These are phyloP conservation scores for Fusarium metavorans DNA, from an alignment of 2,329 filamentous ascomycete species.

Conservation along the genomic window DNA sequence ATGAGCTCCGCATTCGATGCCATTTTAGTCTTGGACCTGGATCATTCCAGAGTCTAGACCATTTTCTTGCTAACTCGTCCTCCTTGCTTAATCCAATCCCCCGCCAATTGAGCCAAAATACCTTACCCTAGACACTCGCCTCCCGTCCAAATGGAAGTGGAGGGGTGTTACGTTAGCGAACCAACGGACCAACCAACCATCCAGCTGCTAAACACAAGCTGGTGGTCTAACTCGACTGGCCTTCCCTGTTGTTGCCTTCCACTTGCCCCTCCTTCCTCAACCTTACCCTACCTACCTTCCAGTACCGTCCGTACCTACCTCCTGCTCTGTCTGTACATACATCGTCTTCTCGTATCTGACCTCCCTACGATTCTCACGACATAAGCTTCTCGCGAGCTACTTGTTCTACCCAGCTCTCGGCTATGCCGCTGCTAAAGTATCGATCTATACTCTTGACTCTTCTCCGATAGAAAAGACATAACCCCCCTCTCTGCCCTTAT, in stretches of 20 bases:
- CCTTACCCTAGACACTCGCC: conserved; percentile 20
- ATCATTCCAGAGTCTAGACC: conserved; percentile 14
- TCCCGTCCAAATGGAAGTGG: background rate
- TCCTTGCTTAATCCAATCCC: conserved; percentile 15
- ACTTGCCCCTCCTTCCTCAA: conserved; percentile 41
- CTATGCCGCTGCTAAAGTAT: conserved; percentile 11
- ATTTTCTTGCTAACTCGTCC: background rate
- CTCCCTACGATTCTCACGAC: conserved; percentile 3
- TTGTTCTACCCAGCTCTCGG: background rate
- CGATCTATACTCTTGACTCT: background rate
- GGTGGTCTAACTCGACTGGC: conserved; percentile 14
- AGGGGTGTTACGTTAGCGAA: conserved; percentile 4
- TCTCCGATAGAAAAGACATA: conserved; percentile 11
- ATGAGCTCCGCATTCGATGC: conserved; percentile 27
- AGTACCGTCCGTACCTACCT: background rate
- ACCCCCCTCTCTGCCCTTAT: background rate
- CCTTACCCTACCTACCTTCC: background rate
- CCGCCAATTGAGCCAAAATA: conserved; percentile 17
- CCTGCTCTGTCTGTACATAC: conserved; percentile 23
- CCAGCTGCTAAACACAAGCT: conserved; percentile 12
- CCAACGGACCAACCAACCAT: conserved; percentile 24
- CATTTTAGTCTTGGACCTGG: background rate
- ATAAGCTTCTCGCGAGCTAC: conserved; percentile 20
- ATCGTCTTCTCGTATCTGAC: background rate
- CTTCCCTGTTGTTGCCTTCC: conserved; percentile 23